These are phyloP conservation scores for Parmelia sp. DNA, from an alignment of 495 filamentous ascomycete species.

Conservation along the genomic window DNA sequence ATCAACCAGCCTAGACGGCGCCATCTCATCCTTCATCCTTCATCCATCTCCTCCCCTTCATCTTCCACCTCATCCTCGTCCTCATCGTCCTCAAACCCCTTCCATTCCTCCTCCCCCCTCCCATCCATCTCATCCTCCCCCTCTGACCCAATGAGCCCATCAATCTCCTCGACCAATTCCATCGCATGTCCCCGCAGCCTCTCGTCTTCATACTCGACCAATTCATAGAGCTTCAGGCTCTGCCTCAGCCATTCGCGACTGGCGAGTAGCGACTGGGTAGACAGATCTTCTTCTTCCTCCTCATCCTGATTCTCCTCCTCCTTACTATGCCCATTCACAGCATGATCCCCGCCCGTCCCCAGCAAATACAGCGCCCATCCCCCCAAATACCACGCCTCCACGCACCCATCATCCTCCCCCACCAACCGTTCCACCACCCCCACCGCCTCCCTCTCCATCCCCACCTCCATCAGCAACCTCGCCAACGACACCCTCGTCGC, in stretches of 20 bases:
- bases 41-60: constrained; percentile 33
- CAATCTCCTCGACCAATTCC: constrained; percentile 53
- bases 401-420: constrained; percentile 81
- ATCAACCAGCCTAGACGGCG: too few species aligned
- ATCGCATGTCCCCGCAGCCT: constrained; percentile 45
- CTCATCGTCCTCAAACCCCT: constrained; percentile 40
- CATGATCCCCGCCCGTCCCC: constrained; percentile 43
- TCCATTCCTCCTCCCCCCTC: constrained; percentile 38
- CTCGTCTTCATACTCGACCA: constrained; percentile 49
- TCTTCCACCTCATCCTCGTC: constrained; percentile 24
- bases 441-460: constrained; percentile 75
- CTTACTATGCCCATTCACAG: constrained; percentile 12
- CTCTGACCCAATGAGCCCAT: constrained; percentile 45
- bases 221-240: constrained; percentile 42
- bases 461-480: constrained; percentile 81
- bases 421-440: constrained; percentile 79
- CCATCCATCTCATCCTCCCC: constrained; percentile 25
- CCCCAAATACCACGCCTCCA: constrained; percentile 94
- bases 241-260: constrained; percentile 51
- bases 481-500: constrained; percentile 75
- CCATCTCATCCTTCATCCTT: not conserved
- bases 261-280: constrained; percentile 36
- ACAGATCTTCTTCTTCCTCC: constrained; percentile 24
- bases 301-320: constrained; percentile 30
- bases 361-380: constrained; percentile 82